phyloP scores from a whole-genome alignment of 2,329 filamentous ascomycete species.

The Diaporthe ampelina region DNA sequence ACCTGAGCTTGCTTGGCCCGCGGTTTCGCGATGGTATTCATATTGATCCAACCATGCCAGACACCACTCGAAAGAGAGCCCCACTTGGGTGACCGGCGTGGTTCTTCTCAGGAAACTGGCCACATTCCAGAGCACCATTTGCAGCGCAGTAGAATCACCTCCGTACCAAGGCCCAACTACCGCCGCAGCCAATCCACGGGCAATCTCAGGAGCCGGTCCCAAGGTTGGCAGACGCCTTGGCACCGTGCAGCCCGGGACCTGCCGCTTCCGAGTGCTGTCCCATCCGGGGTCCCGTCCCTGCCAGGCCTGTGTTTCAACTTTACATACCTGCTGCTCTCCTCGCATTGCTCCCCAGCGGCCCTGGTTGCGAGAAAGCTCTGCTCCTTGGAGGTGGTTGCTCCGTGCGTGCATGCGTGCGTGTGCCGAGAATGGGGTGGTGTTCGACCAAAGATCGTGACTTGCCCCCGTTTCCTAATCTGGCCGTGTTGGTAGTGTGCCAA shows the following conservation, averaged over 20 bases:
- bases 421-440: too few species aligned
- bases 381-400: neutral
- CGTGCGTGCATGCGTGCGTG: neutral
- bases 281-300: conserved; percentile 20
- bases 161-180: neutral
- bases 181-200: conserved; percentile 3
- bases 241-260: conserved; percentile 9
- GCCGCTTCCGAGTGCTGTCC: conserved; percentile 9
- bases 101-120: too few species aligned
- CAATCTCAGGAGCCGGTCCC: neutral
- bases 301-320: conserved; percentile 20
- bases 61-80: neutral
- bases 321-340: neutral
- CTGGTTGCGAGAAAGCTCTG: neutral
- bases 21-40: neutral
- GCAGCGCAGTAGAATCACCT: too few species aligned
- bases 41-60: too few species aligned
- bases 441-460: too few species aligned
- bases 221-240: neutral
- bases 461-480: too few species aligned
- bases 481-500: too few species aligned
- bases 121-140: neutral
- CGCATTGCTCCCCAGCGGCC: neutral
- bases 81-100: neutral
- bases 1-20: neutral